These are phyloP conservation scores for Fusarium brachygibbosum DNA, from an alignment of 2,329 filamentous ascomycete species.

Conservation along the genomic window DNA sequence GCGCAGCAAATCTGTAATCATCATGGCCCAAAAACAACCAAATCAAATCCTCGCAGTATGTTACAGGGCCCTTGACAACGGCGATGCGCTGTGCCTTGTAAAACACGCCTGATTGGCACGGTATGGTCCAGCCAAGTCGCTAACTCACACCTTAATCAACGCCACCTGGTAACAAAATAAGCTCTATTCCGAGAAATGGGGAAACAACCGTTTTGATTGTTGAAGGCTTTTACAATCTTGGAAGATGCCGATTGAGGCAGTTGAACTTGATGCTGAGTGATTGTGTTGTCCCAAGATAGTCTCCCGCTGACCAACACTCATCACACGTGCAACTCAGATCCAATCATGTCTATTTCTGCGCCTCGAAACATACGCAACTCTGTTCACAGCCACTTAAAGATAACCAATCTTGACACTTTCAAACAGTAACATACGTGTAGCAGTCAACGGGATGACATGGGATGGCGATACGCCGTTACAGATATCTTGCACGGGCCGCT, in stretches of 20 bases:
- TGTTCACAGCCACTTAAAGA: constrained; percentile 10
- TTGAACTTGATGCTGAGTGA: not conserved
- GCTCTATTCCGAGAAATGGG: constrained; percentile 21
- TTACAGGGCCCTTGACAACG: constrained; percentile 13
- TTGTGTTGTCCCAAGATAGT: not conserved
- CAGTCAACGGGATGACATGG: not conserved
- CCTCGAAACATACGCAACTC: constrained; percentile 38
- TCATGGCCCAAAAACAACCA: constrained; percentile 7
- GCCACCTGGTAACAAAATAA: constrained; percentile 26
- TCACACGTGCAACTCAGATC: constrained; percentile 23
- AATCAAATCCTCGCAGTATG: constrained; percentile 13
- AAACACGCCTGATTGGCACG: constrained; percentile 27
- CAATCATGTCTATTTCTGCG: constrained; percentile 36
- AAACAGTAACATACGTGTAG: not conserved
- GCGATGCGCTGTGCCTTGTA: constrained; percentile 2
- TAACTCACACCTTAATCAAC: constrained; percentile 35
- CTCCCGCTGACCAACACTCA: constrained; percentile 25
- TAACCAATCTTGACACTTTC: not conserved
- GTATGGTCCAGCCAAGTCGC: constrained; percentile 16
- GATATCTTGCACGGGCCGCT: constrained; percentile 1
- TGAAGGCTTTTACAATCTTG: not conserved
- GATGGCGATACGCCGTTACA: not conserved
- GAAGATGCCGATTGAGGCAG: not conserved
- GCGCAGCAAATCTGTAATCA: constrained; percentile 30
- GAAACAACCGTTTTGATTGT: constrained; percentile 2